Evolutionary conservation across 441 rosid genomes (phyloP).

Genomic region (Lepidium campestre): DNA sequence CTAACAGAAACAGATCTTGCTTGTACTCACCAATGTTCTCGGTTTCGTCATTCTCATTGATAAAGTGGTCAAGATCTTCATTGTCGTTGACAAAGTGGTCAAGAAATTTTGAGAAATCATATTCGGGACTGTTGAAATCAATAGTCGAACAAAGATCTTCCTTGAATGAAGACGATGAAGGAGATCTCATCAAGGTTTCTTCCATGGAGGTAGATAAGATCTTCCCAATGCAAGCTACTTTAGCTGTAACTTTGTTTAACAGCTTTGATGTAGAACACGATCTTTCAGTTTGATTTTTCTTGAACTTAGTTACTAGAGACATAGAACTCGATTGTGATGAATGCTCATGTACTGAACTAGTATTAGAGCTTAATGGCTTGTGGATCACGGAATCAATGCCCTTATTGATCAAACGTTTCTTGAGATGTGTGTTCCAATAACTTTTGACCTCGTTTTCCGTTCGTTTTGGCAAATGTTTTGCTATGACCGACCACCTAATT

Average conservation of each 20-base stretch:
- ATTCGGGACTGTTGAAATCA: neutral
- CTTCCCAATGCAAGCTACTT: neutral
- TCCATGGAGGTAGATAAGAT: neutral
- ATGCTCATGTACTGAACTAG: too few species aligned
- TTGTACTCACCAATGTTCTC: neutral
- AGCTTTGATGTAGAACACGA: too few species aligned
- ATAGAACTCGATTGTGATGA: too few species aligned
- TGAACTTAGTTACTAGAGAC: too few species aligned
- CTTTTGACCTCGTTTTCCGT: constrained; percentile 66
- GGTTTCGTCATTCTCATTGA: too few species aligned
- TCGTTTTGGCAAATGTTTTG: constrained; percentile 66
- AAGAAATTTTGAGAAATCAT: neutral
- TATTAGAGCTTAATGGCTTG: too few species aligned
- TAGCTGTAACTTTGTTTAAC: too few species aligned
- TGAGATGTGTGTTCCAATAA: too few species aligned
- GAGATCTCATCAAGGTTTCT: neutral
- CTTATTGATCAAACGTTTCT: too few species aligned
- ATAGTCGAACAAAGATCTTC: neutral
- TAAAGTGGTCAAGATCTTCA: too few species aligned
- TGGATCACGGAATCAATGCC: too few species aligned
- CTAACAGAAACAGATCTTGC: neutral
- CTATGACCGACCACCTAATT: constrained; percentile 75
- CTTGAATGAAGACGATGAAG: neutral
- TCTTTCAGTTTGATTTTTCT: too few species aligned
- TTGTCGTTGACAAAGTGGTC: neutral